A percentile compares a stretch with the other conserved stretches of the same genome.
Conservation (phyloP, 1,139 yeast species). For the Protomyces gravidus region DNA sequence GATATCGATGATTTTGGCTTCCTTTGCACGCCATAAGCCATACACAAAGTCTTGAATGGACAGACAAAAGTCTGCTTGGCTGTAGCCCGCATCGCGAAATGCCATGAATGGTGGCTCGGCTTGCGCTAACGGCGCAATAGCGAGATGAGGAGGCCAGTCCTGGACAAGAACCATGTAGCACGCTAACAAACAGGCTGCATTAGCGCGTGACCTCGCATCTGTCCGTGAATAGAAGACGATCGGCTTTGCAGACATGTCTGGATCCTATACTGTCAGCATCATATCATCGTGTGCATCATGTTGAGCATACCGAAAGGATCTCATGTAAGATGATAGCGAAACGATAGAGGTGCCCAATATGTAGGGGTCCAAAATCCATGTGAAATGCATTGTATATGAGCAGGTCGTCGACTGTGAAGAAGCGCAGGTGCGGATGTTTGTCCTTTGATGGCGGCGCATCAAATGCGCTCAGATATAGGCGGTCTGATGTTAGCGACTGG, state of each 20-base stretch:
- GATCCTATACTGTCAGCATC: conserved; percentile 44
- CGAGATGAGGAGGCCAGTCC: conserved; percentile 98
- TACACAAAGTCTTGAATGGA: conserved; percentile 92
- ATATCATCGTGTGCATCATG: neutral
- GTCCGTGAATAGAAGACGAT: conserved; percentile 85
- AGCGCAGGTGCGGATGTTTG: conserved; percentile 55
- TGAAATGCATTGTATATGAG: conserved; percentile 90
- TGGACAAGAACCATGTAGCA: conserved; percentile 94
- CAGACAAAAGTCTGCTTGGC: conserved; percentile 87
- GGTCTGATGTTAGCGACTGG: conserved; percentile 45
- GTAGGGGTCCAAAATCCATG: conserved; percentile 92
- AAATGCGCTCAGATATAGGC: conserved; percentile 86
- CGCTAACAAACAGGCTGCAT: conserved; percentile 89
- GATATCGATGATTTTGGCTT: conserved; percentile 78
- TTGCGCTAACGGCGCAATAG: conserved; percentile 87
- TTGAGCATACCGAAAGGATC: conserved; percentile 46
- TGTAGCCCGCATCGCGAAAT: conserved; percentile 95
- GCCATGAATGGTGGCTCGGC: conserved; percentile 91
- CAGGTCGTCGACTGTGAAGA: conserved; percentile 84
- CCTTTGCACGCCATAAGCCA: conserved; percentile 98
- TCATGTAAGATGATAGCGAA: conserved; percentile 94
- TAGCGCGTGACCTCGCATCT: conserved; percentile 75
- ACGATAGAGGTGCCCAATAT: conserved; percentile 85
- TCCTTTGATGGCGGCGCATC: conserved; percentile 72
- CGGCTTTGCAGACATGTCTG: conserved; percentile 77